Conservation (phyloP, 148 eudicot genomes). For the Amaranthus cruentus region DNA sequence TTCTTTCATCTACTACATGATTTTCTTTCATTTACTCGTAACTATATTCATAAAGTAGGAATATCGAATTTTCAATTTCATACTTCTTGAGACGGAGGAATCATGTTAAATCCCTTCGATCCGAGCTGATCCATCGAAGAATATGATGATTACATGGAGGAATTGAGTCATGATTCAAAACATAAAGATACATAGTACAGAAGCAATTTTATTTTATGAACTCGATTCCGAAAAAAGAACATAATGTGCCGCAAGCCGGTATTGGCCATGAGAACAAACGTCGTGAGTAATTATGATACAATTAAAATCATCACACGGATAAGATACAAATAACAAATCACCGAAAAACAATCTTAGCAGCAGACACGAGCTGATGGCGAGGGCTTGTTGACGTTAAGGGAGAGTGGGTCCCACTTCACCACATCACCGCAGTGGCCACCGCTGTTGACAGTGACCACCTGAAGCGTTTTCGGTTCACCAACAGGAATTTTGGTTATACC, state of each 20-base stretch:
- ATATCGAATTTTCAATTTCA: too few relatives aligned
- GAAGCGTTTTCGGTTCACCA: constrained; percentile 18
- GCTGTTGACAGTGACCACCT: constrained; percentile 23
- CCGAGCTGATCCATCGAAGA: not conserved
- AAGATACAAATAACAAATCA: not conserved
- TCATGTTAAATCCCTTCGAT: too few relatives aligned
- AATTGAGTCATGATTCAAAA: not conserved
- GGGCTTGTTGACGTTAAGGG: constrained; percentile 32
- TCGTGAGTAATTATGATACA: constrained; percentile 3
- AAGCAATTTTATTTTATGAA: not conserved
- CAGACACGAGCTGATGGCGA: constrained; percentile 43
- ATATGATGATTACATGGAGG: not conserved
- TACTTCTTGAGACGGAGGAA: too few relatives aligned
- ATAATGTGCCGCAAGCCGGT: not conserved
- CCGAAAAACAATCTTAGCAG: constrained; percentile 26
- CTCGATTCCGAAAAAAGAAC: not conserved
- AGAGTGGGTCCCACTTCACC: constrained; percentile 46
- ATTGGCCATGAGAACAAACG: not conserved
- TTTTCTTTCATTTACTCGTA: too few relatives aligned
- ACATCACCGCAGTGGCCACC: constrained; percentile 41
- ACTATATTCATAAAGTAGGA: too few relatives aligned
- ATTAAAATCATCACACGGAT: constrained; percentile 11
- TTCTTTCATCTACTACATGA: too few relatives aligned
- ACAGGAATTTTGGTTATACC: constrained; percentile 25
- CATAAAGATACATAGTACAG: not conserved